phyloP scores from a whole-genome alignment of 768 basidiomycete species.

The Phlebiopsis gigantea region DNA sequence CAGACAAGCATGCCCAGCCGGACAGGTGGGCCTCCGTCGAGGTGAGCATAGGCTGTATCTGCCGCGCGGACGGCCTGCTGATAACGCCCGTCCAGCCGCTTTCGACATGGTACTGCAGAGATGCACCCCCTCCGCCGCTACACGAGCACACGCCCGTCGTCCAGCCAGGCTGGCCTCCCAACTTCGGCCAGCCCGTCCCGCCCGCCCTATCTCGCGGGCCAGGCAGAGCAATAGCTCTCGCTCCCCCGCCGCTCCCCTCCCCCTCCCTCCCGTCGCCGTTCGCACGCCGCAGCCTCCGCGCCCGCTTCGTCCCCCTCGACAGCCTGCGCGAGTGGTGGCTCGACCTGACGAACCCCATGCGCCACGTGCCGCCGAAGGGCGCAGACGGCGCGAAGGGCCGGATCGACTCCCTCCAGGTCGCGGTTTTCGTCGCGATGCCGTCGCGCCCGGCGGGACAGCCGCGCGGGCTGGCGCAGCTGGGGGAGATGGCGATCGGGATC shows the following conservation, averaged over 20 bases:
- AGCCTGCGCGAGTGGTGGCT: neutral
- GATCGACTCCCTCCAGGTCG: conserved; percentile 18
- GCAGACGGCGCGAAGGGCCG: neutral
- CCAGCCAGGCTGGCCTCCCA: neutral
- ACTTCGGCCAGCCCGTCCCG: neutral
- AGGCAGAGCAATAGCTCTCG: neutral
- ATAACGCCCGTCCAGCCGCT: conserved; percentile 4
- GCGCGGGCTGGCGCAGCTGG: neutral
- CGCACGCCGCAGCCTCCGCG: neutral
- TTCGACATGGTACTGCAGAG: conserved; percentile 9
- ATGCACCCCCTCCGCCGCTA: neutral
- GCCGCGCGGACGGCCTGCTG: neutral
- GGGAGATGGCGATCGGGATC: conserved; percentile 11
- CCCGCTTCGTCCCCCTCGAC: neutral
- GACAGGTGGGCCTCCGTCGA: conserved; percentile 14
- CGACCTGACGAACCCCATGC: neutral
- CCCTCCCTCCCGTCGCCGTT: neutral
- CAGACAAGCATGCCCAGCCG: neutral
- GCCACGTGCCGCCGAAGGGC: neutral
- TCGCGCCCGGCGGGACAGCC: conserved; percentile 1
- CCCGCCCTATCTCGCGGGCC: neutral
- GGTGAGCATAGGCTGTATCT: conserved; percentile 8
- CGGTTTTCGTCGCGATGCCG: conserved; percentile 23
- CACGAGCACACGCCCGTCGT: neutral
- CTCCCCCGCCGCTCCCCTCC: neutral